A percentile compares a stretch with the other conserved stretches of the same genome.
These are phyloP conservation scores for Cladosporium sp. DNA, from an alignment of 2,329 filamentous ascomycete species.

Conservation along the genomic window DNA sequence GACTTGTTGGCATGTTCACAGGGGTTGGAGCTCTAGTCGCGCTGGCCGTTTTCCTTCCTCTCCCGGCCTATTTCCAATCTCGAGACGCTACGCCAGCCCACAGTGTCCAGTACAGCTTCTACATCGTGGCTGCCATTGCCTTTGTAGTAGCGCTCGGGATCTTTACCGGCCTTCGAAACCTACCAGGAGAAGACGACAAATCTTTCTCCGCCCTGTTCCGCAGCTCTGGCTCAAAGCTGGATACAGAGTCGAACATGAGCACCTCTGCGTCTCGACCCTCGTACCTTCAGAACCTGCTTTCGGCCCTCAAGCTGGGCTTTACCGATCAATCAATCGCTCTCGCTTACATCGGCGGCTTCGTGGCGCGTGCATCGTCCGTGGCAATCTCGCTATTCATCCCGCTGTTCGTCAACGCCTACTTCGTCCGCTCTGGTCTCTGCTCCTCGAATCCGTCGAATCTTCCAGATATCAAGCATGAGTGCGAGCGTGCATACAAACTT, in stretches of 20 bases:
- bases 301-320: constrained; percentile 55
- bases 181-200: constrained; percentile 71
- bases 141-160: constrained; percentile 64
- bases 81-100: constrained; percentile 65
- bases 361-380: constrained; percentile 88
- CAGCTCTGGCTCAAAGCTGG: constrained; percentile 20
- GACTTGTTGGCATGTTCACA: constrained; percentile 86
- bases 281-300: constrained; percentile 39
- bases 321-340: constrained; percentile 72
- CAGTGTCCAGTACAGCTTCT: constrained; percentile 79
- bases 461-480: constrained; percentile 72
- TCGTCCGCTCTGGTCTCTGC: constrained; percentile 74
- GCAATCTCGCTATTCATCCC: constrained; percentile 94
- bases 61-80: constrained; percentile 73
- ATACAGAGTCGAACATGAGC: constrained; percentile 14
- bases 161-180: constrained; percentile 64
- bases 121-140: constrained; percentile 70
- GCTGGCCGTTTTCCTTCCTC: constrained; percentile 72
- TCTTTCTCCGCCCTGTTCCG: constrained; percentile 48
- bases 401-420: constrained; percentile 86
- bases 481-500: constrained; percentile 78
- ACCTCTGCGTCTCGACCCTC: constrained; percentile 34
- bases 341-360: constrained; percentile 89
- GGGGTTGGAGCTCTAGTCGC: constrained; percentile 87
- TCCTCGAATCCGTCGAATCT: constrained; percentile 40